Base-by-base conservation (phyloP, 192 early-diverging fungal genomes). In the Mortierella hygrophila region DNA sequence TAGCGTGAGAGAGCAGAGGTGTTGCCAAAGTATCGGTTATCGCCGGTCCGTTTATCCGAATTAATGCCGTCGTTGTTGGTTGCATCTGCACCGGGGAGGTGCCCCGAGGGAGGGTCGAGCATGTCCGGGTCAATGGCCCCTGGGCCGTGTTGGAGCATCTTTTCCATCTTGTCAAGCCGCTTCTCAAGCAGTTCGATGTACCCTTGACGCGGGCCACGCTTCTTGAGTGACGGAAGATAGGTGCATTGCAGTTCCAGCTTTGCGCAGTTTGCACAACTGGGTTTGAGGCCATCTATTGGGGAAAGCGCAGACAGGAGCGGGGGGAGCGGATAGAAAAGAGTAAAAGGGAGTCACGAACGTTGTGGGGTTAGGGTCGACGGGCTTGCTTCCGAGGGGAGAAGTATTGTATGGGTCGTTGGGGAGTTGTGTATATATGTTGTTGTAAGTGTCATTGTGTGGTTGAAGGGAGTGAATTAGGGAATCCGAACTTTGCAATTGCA, bases 141-240 rank as follows among this genome's bases (percentile, higher is more conserved):
- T 40, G 74, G 78, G 21, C 84, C 84, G n/a, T 86, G 89, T 41
- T 92, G 88, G 32, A 97, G 86, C 74, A 96, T 82, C 54, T 92
- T 90, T 88, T 97, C 96, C 94, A 97, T 95, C 70, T 94, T 92
- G 74, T 94, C 92, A 26, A 97, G 83, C 26, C 94, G 90, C 60
- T 94, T 93, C 82, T 97, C 95, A 16, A 97, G 88, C 15, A 93
- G 89, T 81, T 94, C 95, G 69, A 97, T 95, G 76, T 96, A 94
- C 1, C 95, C 95, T 44, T 93, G 94, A n/a, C 97, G 94, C 42
- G 97, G 97, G 2, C 97, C 97, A 52, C 97, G 91, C 89, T 98
- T 97, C 85, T 97, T 96, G 79, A 94, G 95, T 55, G 92, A 93
- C 8, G 96, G 96, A 70, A 95, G 91, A 85, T 97, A 98, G 32